These are phyloP conservation scores for Calycina marina DNA, from an alignment of 2,329 filamentous ascomycete species.

Conservation along the genomic window DNA sequence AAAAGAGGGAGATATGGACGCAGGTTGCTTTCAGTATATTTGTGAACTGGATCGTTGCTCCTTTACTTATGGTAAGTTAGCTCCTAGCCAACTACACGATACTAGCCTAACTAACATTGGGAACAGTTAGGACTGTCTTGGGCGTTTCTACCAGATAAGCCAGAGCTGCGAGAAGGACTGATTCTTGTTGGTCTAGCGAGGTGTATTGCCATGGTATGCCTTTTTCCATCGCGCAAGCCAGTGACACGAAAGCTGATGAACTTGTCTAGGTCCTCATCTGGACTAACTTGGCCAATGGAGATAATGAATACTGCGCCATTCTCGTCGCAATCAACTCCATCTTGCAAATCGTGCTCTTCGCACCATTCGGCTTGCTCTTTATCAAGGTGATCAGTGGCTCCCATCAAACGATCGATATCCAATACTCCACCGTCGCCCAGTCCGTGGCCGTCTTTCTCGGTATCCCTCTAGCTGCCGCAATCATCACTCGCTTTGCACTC, in stretches of 20 bases:
- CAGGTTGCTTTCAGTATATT: slow-evolving; percentile 66
- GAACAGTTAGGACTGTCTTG: slow-evolving; percentile 44
- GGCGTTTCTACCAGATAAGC: slow-evolving; percentile 48
- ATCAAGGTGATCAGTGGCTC: slow-evolving; percentile 50
- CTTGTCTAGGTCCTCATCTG: slow-evolving; percentile 43
- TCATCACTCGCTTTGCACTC: slow-evolving; percentile 56
- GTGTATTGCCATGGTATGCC: slow-evolving; percentile 69
- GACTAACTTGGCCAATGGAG: slow-evolving; percentile 64
- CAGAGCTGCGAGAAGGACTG: slow-evolving; percentile 46
- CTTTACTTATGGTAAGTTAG: slow-evolving; percentile 52
- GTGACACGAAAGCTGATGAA: no score
- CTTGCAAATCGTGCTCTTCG: slow-evolving; percentile 60
- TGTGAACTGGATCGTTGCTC: slow-evolving; percentile 73
- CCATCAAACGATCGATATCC: slow-evolving; percentile 25
- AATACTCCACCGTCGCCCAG: slow-evolving; percentile 55
- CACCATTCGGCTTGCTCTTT: slow-evolving; percentile 50
- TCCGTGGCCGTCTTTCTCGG: slow-evolving; percentile 77
- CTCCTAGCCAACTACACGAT: neutral
- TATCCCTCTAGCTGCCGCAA: slow-evolving; percentile 66
- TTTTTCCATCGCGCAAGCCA: neutral
- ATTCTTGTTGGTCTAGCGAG: slow-evolving; percentile 73
- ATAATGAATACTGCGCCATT: slow-evolving; percentile 71
- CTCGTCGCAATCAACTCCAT: slow-evolving; percentile 63
- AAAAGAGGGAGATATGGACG: slow-evolving; percentile 50
- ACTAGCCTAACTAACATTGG: neutral